Evolutionary conservation across 2,329 filamentous ascomycete genomes (phyloP).

Genomic region (Sphaceloma murrayae): DNA sequence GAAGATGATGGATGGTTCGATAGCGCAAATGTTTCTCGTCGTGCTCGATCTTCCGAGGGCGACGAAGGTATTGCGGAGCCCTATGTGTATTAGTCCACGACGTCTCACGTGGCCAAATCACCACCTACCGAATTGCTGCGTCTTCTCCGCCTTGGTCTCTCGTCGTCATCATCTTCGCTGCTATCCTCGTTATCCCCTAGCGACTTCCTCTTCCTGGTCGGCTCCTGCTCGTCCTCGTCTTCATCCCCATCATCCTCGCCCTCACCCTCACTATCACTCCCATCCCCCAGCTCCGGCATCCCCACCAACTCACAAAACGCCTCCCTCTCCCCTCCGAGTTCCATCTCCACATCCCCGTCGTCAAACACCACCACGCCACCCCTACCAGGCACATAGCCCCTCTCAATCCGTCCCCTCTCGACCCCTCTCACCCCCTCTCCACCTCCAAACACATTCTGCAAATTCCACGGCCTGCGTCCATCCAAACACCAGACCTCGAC

Average conservation of each 20-base stretch:
- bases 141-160: constrained; percentile 67
- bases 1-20: constrained; percentile 34
- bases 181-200: constrained; percentile 26
- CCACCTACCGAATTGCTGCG: constrained; percentile 76
- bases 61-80: constrained; percentile 61
- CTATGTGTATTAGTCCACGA: not conserved
- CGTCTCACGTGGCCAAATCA: too few species aligned
- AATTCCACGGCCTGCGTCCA: constrained; percentile 84
- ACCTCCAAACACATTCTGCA: constrained; percentile 74
- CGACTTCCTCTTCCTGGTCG: constrained; percentile 33
- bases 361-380: constrained; percentile 92
- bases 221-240: constrained; percentile 42
- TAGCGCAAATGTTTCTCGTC: constrained; percentile 18
- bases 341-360: constrained; percentile 87
- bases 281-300: constrained; percentile 82
- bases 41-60: constrained; percentile 31
- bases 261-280: constrained; percentile 52
- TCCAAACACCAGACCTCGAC: constrained; percentile 95
- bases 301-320: constrained; percentile 78
- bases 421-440: constrained; percentile 52
- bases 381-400: constrained; percentile 63
- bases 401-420: constrained; percentile 60
- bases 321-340: constrained; percentile 61
- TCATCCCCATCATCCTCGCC: constrained; percentile 50
- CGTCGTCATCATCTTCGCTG: constrained; percentile 56